A percentile compares a stretch with the other conserved stretches of the same genome.
Conservation (phyloP, 176 grass and related monocot genomes). For the Zea luxurians region DNA sequence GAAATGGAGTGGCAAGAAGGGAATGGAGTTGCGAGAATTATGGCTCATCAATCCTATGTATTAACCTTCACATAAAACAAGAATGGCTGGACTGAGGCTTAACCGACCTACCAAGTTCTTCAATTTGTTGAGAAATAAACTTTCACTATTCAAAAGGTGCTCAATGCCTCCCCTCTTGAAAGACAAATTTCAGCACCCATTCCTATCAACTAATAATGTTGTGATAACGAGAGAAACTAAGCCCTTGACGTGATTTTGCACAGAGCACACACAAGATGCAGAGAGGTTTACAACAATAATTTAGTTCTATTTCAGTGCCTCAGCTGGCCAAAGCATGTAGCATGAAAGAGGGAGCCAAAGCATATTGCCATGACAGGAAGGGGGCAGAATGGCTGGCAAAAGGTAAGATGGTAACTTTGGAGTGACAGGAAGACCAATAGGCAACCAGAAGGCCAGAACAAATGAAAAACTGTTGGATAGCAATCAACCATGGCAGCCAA, state of each 20-base stretch:
- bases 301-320: neutral
- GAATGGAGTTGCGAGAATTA: neutral
- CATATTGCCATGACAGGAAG: neutral
- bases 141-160: neutral
- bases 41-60: neutral
- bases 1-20: neutral
- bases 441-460: neutral
- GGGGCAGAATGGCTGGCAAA: neutral
- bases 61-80: neutral
- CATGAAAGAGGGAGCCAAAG: too few species aligned
- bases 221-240: neutral
- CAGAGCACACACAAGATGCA: neutral
- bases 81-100: neutral
- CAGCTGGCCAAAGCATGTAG: neutral
- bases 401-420: neutral
- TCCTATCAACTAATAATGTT: neutral
- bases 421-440: neutral
- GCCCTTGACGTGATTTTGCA: neutral
- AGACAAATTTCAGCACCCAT: neutral
- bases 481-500: neutral
- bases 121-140: neutral
- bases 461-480: neutral
- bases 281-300: neutral
- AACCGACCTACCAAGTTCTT: neutral
- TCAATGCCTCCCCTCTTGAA: neutral